Conservation (phyloP, 495 filamentous ascomycete genomes). For the Astrothelium subdiscretum region DNA sequence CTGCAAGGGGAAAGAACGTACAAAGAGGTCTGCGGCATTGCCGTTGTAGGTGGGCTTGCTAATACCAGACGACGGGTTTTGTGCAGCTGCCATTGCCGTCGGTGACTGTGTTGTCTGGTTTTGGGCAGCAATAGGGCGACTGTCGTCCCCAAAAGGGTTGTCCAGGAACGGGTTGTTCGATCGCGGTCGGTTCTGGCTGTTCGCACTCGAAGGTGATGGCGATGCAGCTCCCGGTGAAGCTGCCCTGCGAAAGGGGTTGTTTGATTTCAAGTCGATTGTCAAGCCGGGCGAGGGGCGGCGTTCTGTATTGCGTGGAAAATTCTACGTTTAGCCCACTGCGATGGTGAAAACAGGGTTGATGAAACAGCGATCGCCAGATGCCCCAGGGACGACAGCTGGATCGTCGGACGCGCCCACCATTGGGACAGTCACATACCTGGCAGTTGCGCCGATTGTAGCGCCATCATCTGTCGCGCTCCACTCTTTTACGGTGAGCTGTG, state of each 20-base stretch:
- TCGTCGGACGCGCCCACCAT: neutral
- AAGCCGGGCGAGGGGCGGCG: conserved; percentile 23
- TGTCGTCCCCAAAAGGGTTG: neutral
- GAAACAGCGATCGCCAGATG: neutral
- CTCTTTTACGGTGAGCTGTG: neutral
- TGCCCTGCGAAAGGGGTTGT: conserved; percentile 78
- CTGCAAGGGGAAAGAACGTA: conserved; percentile 39
- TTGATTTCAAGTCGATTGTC: conserved; percentile 46
- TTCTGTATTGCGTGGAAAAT: conserved; percentile 10
- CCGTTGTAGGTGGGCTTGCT: conserved; percentile 42
- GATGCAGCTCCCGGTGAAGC: conserved; percentile 61
- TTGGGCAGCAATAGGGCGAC: neutral
- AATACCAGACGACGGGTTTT: conserved; percentile 33
- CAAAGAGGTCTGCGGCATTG: conserved; percentile 78
- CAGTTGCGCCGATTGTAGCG: conserved; percentile 1
- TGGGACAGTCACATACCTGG: conserved; percentile 1
- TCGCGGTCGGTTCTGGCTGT: conserved; percentile 47
- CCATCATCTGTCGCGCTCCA: neutral
- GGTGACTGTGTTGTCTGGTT: neutral
- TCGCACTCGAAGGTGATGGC: conserved; percentile 33
- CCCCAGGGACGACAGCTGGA: neutral
- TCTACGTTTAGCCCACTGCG: neutral
- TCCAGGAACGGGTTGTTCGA: conserved; percentile 88
- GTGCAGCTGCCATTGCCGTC: conserved; percentile 17
- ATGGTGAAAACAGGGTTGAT: conserved; percentile 4